These are phyloP conservation scores for Entoloma clypeatum DNA, from an alignment of 1,284 basidiomycete genomes.

Conservation along the genomic window DNA sequence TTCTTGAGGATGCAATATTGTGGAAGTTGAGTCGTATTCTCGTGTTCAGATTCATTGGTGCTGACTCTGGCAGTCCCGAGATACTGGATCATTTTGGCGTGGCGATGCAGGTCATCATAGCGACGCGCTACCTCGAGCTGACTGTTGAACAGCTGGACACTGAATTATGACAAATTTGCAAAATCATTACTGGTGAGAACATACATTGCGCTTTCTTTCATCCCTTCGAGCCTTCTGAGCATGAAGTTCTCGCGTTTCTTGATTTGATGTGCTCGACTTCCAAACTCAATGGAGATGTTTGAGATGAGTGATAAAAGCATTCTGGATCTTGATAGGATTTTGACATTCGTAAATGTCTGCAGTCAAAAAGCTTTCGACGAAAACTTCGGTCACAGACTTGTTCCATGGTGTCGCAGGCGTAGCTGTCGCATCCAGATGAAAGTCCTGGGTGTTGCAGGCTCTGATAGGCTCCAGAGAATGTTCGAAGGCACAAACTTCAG, in stretches of 20 bases:
- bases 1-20: constrained; percentile 2
- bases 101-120: not conserved
- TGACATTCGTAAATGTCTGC: constrained; percentile 1
- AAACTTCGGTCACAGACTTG: constrained; percentile 5
- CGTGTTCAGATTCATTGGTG: constrained; percentile 4
- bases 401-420: constrained; percentile 5
- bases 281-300: not conserved
- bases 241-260: not conserved
- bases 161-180: not conserved
- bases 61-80: constrained; percentile 2
- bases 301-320: constrained; percentile 1
- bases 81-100: constrained; percentile 4
- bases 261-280: not conserved
- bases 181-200: not conserved
- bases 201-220: constrained; percentile 2
- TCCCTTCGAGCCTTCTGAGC: constrained; percentile 1
- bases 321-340: not conserved
- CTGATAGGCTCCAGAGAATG: too few relatives aligned
- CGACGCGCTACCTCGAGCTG: not conserved
- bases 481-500: too few relatives aligned
- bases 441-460: constrained; percentile 4
- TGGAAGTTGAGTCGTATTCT: constrained; percentile 1
- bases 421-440: constrained; percentile 1
- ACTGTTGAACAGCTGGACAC: constrained; percentile 3
- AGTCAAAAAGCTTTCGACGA: constrained; percentile 5